Evolutionary conservation across 441 rosid genomes (phyloP).

Genomic region (Populus trichocarpa): DNA sequence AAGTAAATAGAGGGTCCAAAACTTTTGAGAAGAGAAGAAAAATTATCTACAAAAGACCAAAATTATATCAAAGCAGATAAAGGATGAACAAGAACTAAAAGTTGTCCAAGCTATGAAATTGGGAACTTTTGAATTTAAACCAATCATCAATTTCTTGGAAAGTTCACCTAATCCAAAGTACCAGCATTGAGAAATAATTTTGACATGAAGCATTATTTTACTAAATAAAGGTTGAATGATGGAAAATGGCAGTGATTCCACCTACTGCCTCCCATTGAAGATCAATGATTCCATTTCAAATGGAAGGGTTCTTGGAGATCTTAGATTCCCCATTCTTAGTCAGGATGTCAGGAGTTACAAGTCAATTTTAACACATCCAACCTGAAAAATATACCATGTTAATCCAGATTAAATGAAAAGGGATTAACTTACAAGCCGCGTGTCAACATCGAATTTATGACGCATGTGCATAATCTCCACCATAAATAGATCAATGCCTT

Average conservation of each 20-base stretch:
- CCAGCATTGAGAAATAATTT: not conserved
- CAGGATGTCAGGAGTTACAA: not conserved
- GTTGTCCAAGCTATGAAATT: not conserved
- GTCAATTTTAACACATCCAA: not conserved
- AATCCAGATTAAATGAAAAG: not conserved
- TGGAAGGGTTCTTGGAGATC: not conserved
- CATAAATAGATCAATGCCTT: slow-evolving; percentile 88
- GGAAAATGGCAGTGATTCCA: not conserved
- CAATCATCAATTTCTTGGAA: not conserved
- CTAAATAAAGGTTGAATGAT: not conserved
- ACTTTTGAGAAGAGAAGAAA: not conserved
- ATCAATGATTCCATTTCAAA: not conserved
- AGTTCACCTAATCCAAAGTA: not conserved
- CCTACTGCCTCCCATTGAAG: not conserved
- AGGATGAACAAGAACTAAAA: not conserved
- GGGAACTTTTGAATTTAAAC: not conserved
- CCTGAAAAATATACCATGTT: not conserved
- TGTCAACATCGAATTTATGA: slow-evolving; percentile 92
- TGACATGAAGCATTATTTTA: not conserved
- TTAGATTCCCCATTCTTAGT: not conserved
- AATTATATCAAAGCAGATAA: not conserved
- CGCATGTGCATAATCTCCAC: slow-evolving; percentile 99
- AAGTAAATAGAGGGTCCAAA: not conserved
- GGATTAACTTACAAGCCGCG: slow-evolving; percentile 57
- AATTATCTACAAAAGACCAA: not conserved